Evolutionary conservation across 768 basidiomycete genomes (phyloP).

Genomic region (Lactifluus hygrophoroides): DNA sequence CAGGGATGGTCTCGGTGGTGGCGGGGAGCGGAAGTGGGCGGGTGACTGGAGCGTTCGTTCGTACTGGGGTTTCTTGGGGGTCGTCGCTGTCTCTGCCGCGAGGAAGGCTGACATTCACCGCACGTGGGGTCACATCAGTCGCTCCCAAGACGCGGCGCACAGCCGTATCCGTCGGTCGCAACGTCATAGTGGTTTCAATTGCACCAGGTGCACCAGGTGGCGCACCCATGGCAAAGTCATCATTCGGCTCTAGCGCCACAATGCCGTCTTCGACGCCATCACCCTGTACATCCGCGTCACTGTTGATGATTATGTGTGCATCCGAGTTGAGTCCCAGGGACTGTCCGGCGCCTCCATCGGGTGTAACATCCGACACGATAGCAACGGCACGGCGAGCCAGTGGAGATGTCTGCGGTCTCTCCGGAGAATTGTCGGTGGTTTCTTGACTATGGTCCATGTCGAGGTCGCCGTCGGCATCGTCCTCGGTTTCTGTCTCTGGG

Average conservation of each 20-base stretch:
- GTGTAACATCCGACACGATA: conserved; percentile 35
- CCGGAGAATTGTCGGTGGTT: conserved; percentile 22
- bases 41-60: conserved; percentile 17
- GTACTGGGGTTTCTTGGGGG: conserved; percentile 15
- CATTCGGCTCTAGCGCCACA: conserved; percentile 70
- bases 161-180: conserved; percentile 18
- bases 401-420: conserved; percentile 24
- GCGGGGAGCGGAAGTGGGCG: conserved; percentile 18
- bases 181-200: conserved; percentile 32
- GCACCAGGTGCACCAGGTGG: conserved; percentile 89
- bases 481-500: conserved; percentile 72
- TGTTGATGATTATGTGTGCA: conserved; percentile 45
- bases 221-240: conserved; percentile 85
- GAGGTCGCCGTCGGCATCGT: conserved; percentile 59
- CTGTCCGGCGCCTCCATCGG: conserved; percentile 25
- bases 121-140: conserved; percentile 51
- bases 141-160: conserved; percentile 25
- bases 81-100: conserved; percentile 20
- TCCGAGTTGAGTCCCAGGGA: conserved; percentile 37
- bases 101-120: conserved; percentile 50
- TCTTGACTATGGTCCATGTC: conserved; percentile 32
- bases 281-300: conserved; percentile 35
- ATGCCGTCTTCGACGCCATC: conserved; percentile 68
- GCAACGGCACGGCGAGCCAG: conserved; percentile 38
- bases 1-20: conserved; percentile 11